Evolutionary conservation across 2,329 filamentous ascomycete genomes (phyloP).

Genomic region (Ophiostoma ips): DNA sequence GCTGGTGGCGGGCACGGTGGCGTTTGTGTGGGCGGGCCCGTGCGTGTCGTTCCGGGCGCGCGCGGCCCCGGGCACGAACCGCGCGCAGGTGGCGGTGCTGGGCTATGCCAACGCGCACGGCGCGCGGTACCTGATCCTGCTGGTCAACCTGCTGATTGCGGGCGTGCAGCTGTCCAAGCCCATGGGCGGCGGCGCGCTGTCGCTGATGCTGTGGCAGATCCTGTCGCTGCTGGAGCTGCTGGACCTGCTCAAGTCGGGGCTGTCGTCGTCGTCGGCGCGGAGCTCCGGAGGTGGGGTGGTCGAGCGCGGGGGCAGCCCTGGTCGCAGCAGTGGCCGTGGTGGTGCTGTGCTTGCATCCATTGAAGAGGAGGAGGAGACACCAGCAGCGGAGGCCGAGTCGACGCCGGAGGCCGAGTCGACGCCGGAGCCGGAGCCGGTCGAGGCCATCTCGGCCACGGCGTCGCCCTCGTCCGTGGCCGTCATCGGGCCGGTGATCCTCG

Average conservation of each 20-base stretch:
- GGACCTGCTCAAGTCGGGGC: conserved; percentile 41
- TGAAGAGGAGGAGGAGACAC: conserved; percentile 20
- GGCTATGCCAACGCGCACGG: conserved; percentile 93
- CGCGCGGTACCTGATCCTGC: conserved; percentile 73
- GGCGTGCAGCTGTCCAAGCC: conserved; percentile 80
- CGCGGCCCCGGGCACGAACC: conserved; percentile 25
- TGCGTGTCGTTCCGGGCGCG: conserved; percentile 58
- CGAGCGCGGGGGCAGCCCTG: not conserved
- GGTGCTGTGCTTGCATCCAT: conserved; percentile 6
- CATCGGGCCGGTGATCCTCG: conserved; percentile 73
- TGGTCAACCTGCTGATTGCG: conserved; percentile 63
- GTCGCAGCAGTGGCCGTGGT: not conserved
- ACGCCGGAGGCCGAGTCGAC: not conserved
- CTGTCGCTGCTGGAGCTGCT: conserved; percentile 59
- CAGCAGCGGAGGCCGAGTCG: conserved; percentile 42
- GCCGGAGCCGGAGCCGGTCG: not conserved
- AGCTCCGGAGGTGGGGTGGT: not conserved
- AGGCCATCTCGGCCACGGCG: conserved; percentile 30
- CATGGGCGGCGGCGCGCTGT: conserved; percentile 79
- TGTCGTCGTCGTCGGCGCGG: not conserved
- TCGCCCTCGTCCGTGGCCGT: conserved; percentile 47
- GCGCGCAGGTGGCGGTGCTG: conserved; percentile 57
- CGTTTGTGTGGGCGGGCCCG: conserved; percentile 75
- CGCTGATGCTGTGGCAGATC: conserved; percentile 75
- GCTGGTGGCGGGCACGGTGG: conserved; percentile 69